Conservation (phyloP, 1,284 basidiomycete genomes). For the Cutaneotrichosporon arboriforme region DNA sequence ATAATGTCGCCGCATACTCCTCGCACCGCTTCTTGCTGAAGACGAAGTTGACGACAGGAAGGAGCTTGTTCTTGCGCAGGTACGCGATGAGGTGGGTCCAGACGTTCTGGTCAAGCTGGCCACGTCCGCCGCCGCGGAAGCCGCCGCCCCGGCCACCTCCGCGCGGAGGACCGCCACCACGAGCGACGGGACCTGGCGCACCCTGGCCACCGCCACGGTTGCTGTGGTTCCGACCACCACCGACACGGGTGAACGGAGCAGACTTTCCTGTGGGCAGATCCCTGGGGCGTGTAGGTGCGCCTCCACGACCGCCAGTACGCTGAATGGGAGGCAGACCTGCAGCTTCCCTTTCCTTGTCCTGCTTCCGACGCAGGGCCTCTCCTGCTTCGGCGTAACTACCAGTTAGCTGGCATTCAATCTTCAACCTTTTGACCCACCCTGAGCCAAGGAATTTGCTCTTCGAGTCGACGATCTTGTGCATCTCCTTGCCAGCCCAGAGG, state of each 20-base stretch:
- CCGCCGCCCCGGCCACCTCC: slow-evolving; percentile 50
- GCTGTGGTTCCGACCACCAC: slow-evolving; percentile 37
- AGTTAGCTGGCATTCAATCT: neutral
- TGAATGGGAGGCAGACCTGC: slow-evolving; percentile 79
- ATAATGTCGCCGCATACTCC: slow-evolving; percentile 86
- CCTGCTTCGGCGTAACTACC: slow-evolving; percentile 78
- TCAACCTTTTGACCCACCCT: slow-evolving; percentile 54
- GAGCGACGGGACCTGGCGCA: slow-evolving; percentile 20
- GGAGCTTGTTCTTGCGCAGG: slow-evolving; percentile 74
- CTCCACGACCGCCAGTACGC: slow-evolving; percentile 71
- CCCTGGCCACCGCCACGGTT: slow-evolving; percentile 45
- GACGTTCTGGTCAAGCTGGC: slow-evolving; percentile 76
- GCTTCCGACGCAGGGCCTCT: slow-evolving; percentile 83
- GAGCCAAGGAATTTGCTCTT: slow-evolving; percentile 67
- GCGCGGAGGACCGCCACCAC: slow-evolving; percentile 8
- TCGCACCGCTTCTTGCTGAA: slow-evolving; percentile 96
- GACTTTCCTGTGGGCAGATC: slow-evolving; percentile 41
- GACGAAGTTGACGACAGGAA: slow-evolving; percentile 95
- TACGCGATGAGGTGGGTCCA: slow-evolving; percentile 89
- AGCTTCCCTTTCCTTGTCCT: slow-evolving; percentile 95
- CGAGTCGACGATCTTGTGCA: slow-evolving; percentile 88
- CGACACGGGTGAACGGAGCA: slow-evolving; percentile 37
- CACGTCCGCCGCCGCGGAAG: slow-evolving; percentile 52
- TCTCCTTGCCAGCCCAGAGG: slow-evolving; percentile 84
- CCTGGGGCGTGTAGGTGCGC: slow-evolving; percentile 50